Evolutionary conservation across 2,329 filamentous ascomycete genomes (phyloP), one percentile per base, ranked within the genome.

Genomic region (Rutstroemia sp.): DNA sequence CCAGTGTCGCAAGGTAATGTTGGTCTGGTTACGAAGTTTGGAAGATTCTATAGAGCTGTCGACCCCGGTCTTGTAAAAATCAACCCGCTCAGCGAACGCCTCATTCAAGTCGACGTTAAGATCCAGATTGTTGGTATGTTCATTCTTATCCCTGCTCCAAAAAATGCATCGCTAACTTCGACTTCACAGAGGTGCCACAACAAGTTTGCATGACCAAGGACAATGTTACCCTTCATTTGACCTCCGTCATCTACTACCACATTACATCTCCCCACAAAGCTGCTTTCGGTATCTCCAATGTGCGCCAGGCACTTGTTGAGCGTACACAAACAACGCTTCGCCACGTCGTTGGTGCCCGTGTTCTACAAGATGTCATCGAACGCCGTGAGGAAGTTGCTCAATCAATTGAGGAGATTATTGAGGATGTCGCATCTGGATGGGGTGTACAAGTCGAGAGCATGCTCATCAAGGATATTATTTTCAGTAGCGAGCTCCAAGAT

Each of bases 181-280:
- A 5, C 7, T 25, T 23, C 30, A 50, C 66, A 74, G 87, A 99
- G 78, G 94, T 99, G 23, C 92, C 92, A 18, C 85, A 92, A 74
- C 94, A 99, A 75, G 85, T 92, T 61, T 97, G 94, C 79, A 99
- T 99, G 92, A 99, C 94, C 72, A 97, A 97, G 77, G 94, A 99
- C 79, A 99, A 99, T 68, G 94, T 97, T 62, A 95, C 89, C 47
- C 80, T 99, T 44, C 86, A 92, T 67, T 80, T 99, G 64, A 97
- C 92, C 49, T 95, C 90, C 5, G 94, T 99, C 71, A 96, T 99
- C 75, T 99, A 99, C 81, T 99, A 99, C 78, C 92, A 96, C 79
- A 92, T 99, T 69, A 88, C 87, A 55, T 88, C 88, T 27, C 94
- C 94, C 1, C 92, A 97, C 81, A 96, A 95, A 76, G 91, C 92